phyloP scores from a whole-genome alignment of 2,329 filamentous ascomycete species.

The Talaromyces sp. region DNA sequence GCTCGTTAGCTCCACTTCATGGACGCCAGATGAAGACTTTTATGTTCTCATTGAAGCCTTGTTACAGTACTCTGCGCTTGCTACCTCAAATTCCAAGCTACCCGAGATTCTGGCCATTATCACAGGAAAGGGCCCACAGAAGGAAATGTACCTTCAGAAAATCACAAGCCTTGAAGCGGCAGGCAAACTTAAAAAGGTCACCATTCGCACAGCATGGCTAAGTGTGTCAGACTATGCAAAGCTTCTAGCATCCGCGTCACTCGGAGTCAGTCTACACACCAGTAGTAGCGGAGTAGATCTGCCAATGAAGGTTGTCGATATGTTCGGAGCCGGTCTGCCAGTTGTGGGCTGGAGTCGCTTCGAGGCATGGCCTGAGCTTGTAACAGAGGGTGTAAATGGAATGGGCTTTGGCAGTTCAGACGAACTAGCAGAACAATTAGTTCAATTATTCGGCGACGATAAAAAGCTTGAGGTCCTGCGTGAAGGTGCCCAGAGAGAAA shows the following conservation, averaged over 20 bases:
- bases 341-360: slow-evolving; percentile 86
- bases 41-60: slow-evolving; percentile 81
- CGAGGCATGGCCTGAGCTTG: slow-evolving; percentile 87
- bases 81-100: slow-evolving; percentile 49
- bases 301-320: slow-evolving; percentile 99
- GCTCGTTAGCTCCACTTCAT: slow-evolving; percentile 91
- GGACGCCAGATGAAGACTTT: slow-evolving; percentile 97
- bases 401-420: slow-evolving; percentile 75
- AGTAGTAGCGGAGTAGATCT: slow-evolving; percentile 94
- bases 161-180: slow-evolving; percentile 64
- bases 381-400: slow-evolving; percentile 83
- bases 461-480: slow-evolving; percentile 64
- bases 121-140: slow-evolving; percentile 89
- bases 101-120: slow-evolving; percentile 84
- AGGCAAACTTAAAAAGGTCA: slow-evolving; percentile 69
- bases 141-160: slow-evolving; percentile 69
- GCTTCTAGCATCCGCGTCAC: slow-evolving; percentile 80
- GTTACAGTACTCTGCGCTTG: slow-evolving; percentile 67
- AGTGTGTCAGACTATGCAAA: slow-evolving; percentile 80
- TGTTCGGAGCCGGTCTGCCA: slow-evolving; percentile 93
- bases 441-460: slow-evolving; percentile 63
- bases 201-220: slow-evolving; percentile 81
- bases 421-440: slow-evolving; percentile 66
- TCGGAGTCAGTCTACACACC: slow-evolving; percentile 89
- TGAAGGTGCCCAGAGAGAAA: slow-evolving; percentile 72